Evolutionary conservation across 1,284 basidiomycete genomes (phyloP).

Genomic region (Apiotrichum sp.): DNA sequence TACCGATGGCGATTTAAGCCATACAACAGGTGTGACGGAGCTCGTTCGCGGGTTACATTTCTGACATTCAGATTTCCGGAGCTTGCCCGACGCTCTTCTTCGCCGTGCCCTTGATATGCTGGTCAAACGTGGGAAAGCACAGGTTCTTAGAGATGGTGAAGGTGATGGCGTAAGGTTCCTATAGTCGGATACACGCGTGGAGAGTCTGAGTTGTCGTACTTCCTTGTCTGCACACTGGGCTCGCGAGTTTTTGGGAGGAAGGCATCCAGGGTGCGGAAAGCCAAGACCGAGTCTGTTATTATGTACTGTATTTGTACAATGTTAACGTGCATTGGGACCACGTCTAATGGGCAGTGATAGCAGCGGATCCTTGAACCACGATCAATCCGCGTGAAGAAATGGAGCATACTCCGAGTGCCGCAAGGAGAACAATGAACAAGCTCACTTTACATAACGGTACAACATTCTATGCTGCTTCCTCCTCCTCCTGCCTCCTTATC

Average conservation of each 20-base stretch:
- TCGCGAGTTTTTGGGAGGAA: no score
- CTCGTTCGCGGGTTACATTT: not conserved
- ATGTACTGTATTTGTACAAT: no score
- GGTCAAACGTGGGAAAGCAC: slow-evolving; percentile 51
- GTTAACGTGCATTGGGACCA: no score
- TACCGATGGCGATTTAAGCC: slow-evolving; percentile 49
- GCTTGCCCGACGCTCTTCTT: slow-evolving; percentile 46
- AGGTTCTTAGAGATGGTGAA: slow-evolving; percentile 49
- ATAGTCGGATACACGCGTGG: slow-evolving; percentile 7
- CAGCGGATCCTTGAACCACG: no score
- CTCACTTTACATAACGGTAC: not conserved
- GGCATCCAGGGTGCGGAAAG: no score
- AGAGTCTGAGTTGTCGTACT: no score
- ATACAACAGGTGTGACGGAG: slow-evolving; percentile 37
- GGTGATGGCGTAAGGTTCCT: slow-evolving; percentile 52
- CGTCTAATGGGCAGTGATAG: no score
- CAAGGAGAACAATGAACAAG: no score
- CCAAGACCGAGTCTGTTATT: no score
- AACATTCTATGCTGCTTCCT: slow-evolving; percentile 14
- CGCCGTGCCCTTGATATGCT: slow-evolving; percentile 49
- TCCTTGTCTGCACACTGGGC: no score
- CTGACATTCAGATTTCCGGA: slow-evolving; percentile 47
- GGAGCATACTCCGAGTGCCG: no score
- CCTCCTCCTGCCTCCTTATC: slow-evolving; percentile 49
- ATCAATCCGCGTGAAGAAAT: no score